Evolutionary conservation across 169 alveolate genomes (phyloP).

Genomic region (Plasmodium reichenowi): DNA sequence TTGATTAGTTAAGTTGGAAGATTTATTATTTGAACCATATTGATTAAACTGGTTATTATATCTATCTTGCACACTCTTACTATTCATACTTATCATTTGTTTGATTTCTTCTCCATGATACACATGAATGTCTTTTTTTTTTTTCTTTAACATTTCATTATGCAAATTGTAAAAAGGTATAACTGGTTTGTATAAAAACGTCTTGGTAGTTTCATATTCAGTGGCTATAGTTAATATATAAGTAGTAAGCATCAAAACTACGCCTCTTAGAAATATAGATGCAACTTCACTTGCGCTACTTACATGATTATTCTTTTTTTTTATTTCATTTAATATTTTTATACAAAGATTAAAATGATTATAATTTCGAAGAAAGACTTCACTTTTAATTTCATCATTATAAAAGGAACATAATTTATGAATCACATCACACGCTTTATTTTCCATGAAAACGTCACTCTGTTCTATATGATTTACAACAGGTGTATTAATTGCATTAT

Average conservation of each 20-base stretch:
- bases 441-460: slow-evolving; percentile 34
- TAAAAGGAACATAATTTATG: slow-evolving; percentile 63
- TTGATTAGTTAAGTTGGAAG: slow-evolving; percentile 20
- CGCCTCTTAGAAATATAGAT: slow-evolving; percentile 68
- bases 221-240: slow-evolving; percentile 62
- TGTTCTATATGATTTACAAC: slow-evolving; percentile 35
- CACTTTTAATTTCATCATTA: slow-evolving; percentile 38
- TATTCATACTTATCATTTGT: not conserved
- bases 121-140: slow-evolving; percentile 14
- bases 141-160: slow-evolving; percentile 36
- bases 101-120: not conserved
- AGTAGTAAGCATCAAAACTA: slow-evolving; percentile 75
- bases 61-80: slow-evolving; percentile 2
- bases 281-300: slow-evolving; percentile 77
- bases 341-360: slow-evolving; percentile 31
- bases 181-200: slow-evolving; percentile 72
- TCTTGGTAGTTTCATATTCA: slow-evolving; percentile 53
- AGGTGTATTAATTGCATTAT: slow-evolving; percentile 61
- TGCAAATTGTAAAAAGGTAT: slow-evolving; percentile 70
- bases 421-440: slow-evolving; percentile 48
- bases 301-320: slow-evolving; percentile 58
- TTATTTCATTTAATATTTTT: slow-evolving; percentile 51
- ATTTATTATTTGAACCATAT: slow-evolving; percentile 14
- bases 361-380: slow-evolving; percentile 6
- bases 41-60: not conserved